Percentiles rank a stretch among this genome's conserved stretches.
Conservation (phyloP, 2,329 filamentous ascomycete genomes). For the Paraconiothyrium brasiliense region DNA sequence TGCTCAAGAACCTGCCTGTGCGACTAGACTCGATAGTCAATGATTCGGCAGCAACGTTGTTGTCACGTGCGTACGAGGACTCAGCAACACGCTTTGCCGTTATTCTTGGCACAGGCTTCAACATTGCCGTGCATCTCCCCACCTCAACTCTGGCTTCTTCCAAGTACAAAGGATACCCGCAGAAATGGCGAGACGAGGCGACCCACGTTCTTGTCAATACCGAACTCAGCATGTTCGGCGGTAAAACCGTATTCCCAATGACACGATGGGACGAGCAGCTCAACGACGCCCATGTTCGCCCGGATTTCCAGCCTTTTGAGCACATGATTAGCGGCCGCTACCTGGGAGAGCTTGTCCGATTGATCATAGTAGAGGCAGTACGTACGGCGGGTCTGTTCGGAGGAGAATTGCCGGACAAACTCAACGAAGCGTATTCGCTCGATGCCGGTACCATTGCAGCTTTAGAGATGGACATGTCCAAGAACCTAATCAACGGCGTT, state of each 20-base stretch:
- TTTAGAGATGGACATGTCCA: slow-evolving; percentile 61
- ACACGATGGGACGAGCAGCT: slow-evolving; percentile 70
- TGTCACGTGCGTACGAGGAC: slow-evolving; percentile 70
- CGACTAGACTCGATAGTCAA: slow-evolving; percentile 71
- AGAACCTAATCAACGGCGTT: slow-evolving; percentile 51
- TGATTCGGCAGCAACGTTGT: slow-evolving; percentile 68
- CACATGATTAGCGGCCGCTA: slow-evolving; percentile 72
- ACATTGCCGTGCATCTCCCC: slow-evolving; percentile 70
- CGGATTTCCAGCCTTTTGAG: slow-evolving; percentile 72
- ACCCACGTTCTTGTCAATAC: slow-evolving; percentile 71
- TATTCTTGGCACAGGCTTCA: slow-evolving; percentile 72
- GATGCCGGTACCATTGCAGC: slow-evolving; percentile 68
- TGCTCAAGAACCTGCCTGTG: slow-evolving; percentile 61
- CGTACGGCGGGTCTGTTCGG: slow-evolving; percentile 64
- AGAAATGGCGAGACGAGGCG: slow-evolving; percentile 65
- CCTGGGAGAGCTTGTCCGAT: slow-evolving; percentile 69
- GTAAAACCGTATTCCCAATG: slow-evolving; percentile 65
- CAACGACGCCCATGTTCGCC: slow-evolving; percentile 64
- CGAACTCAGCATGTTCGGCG: slow-evolving; percentile 71
- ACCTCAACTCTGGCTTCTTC: slow-evolving; percentile 61
- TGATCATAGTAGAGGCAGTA: slow-evolving; percentile 69
- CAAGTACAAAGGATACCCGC: slow-evolving; percentile 66
- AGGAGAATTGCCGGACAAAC: slow-evolving; percentile 64
- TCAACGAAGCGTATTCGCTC: slow-evolving; percentile 66
- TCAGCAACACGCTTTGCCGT: slow-evolving; percentile 69